These are phyloP conservation scores for Arthroderma sp. DNA, from an alignment of 2,329 filamentous ascomycete genomes.

Conservation along the genomic window DNA sequence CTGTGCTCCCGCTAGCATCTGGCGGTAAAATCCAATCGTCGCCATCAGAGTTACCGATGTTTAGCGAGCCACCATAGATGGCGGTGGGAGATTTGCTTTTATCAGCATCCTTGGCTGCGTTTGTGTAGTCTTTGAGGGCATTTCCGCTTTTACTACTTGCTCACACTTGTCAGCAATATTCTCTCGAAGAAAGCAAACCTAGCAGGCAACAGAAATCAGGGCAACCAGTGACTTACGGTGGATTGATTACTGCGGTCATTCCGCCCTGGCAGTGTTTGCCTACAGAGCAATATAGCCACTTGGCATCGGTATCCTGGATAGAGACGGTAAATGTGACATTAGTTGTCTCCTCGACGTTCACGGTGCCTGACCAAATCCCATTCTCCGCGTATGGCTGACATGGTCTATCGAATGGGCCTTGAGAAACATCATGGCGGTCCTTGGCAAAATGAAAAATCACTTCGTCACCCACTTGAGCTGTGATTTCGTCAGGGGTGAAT, in stretches of 20 bases:
- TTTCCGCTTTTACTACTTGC: conserved; percentile 4
- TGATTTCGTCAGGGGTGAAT: conserved; percentile 5
- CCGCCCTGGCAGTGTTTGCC: conserved; percentile 38
- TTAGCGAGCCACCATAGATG: conserved; percentile 6
- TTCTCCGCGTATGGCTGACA: conserved; percentile 3
- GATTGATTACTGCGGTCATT: conserved; percentile 41
- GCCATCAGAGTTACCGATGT: not conserved
- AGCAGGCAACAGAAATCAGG: conserved; percentile 2
- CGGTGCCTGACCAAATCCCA: conserved; percentile 9
- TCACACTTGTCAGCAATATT: not conserved
- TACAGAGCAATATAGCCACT: conserved; percentile 41
- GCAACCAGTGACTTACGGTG: conserved; percentile 19
- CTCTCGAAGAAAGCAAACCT: not conserved
- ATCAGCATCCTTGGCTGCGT: not conserved
- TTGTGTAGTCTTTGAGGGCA: conserved; percentile 5
- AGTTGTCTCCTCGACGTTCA: conserved; percentile 5
- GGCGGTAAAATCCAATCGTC: not conserved
- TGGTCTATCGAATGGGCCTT: conserved; percentile 3
- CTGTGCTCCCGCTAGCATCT: not conserved
- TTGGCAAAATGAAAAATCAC: conserved; percentile 8
- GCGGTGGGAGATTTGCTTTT: conserved; percentile 3
- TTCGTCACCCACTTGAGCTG: conserved; percentile 4
- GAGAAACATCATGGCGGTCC: conserved; percentile 7
- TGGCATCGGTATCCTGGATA: conserved; percentile 31
- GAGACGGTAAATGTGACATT: conserved; percentile 31